Evolutionary conservation across 2,329 filamentous ascomycete genomes (phyloP).

Genomic region (Fusarium sp.): DNA sequence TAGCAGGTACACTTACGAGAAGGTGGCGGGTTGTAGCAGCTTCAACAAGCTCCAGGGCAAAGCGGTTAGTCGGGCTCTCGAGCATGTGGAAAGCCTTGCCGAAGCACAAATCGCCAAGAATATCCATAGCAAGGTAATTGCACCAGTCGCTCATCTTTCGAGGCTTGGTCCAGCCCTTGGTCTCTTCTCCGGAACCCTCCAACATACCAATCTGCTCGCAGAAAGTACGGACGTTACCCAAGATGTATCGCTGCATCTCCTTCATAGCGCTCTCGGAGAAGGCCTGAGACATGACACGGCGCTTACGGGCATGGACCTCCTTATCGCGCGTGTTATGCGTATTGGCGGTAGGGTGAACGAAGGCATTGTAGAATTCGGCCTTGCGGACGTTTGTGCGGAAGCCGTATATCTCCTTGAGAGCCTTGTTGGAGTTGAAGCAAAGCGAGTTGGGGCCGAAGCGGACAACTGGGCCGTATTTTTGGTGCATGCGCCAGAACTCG

Average conservation of each 20-base stretch:
- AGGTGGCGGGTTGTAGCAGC: conserved; percentile 75
- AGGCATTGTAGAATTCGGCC: conserved; percentile 78
- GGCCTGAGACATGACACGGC: conserved; percentile 76
- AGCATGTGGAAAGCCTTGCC: conserved; percentile 73
- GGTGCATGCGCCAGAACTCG: conserved; percentile 76
- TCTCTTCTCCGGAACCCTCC: conserved; percentile 56
- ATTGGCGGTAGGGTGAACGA: conserved; percentile 76
- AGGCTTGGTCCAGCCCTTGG: conserved; percentile 66
- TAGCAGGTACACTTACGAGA: conserved; percentile 62
- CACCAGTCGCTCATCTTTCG: conserved; percentile 73
- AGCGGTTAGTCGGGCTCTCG: conserved; percentile 68
- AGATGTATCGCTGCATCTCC: conserved; percentile 74
- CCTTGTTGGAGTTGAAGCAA: conserved; percentile 78
- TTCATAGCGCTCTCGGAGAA: conserved; percentile 75
- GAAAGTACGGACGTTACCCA: conserved; percentile 73
- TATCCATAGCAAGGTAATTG: conserved; percentile 71
- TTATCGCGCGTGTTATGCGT: conserved; percentile 79
- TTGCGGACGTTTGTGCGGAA: conserved; percentile 73
- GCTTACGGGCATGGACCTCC: conserved; percentile 74
- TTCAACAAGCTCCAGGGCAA: conserved; percentile 74
- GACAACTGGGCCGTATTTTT: conserved; percentile 78
- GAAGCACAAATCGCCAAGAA: conserved; percentile 69
- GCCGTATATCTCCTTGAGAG: conserved; percentile 74
- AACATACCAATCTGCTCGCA: conserved; percentile 65
- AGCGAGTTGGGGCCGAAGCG: conserved; percentile 82